These are phyloP conservation scores for Gymnopus androsaceus DNA, from an alignment of 1,284 basidiomycete genomes.

Conservation along the genomic window DNA sequence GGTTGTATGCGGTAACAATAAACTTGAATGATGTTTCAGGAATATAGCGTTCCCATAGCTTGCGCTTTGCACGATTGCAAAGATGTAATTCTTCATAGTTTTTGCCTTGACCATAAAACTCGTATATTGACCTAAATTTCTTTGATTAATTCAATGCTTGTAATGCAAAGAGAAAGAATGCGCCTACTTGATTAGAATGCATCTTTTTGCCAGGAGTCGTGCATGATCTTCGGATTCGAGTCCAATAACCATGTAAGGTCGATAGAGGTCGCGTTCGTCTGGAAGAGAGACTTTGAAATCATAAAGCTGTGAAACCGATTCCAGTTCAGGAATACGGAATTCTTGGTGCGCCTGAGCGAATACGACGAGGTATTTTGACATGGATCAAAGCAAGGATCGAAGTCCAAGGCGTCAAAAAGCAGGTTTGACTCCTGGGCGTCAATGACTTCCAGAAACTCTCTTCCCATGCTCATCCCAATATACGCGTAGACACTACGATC, in stretches of 20 bases:
- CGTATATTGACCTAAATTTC: conserved; percentile 66
- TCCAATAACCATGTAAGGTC: conserved; percentile 76
- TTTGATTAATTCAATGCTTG: conserved; percentile 16
- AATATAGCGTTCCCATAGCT: conserved; percentile 63
- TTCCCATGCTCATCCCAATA: too few relatives aligned
- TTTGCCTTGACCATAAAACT: conserved; percentile 72
- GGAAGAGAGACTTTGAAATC: conserved; percentile 56
- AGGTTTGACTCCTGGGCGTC: too few relatives aligned
- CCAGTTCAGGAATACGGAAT: conserved; percentile 81
- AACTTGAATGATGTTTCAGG: conserved; percentile 80
- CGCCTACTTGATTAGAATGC: conserved; percentile 81
- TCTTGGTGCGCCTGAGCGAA: conserved; percentile 81
- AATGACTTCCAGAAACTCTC: too few relatives aligned
- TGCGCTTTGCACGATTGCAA: conserved; percentile 46
- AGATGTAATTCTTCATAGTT: conserved; percentile 74
- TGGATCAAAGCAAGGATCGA: background rate
- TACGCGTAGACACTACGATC: too few relatives aligned
- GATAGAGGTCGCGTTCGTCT: conserved; percentile 49
- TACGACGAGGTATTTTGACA: conserved; percentile 62
- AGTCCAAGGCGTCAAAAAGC: too few relatives aligned
- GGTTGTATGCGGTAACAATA: conserved; percentile 76
- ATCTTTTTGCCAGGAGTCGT: conserved; percentile 70
- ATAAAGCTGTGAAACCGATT: conserved; percentile 69
- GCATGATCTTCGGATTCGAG: conserved; percentile 78
- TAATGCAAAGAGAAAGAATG: background rate